These are phyloP conservation scores for Scheffersomyces parashehatae DNA, from an alignment of 1,139 yeast species.

Conservation along the genomic window DNA sequence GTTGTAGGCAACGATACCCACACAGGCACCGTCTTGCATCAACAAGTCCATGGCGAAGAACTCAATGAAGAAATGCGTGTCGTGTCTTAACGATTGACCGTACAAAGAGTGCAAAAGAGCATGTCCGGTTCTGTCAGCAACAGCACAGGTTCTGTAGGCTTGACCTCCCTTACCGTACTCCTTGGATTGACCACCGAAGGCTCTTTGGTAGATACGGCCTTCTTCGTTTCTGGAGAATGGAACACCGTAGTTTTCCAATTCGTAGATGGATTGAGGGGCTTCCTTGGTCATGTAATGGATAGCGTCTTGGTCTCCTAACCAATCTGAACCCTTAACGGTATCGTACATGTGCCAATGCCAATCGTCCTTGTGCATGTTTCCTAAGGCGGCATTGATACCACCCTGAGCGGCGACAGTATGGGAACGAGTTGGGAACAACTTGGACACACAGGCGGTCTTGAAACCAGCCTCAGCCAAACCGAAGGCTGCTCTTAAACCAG, in stretches of 20 bases:
- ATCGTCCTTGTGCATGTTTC: conserved; percentile 96
- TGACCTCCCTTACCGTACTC: conserved; percentile 98
- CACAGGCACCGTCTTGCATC: conserved; percentile 95
- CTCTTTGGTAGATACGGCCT: conserved; percentile 97
- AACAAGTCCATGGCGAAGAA: conserved; percentile 93
- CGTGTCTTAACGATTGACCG: conserved; percentile 95
- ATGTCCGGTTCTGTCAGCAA: conserved; percentile 98
- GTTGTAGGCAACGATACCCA: conserved; percentile 96
- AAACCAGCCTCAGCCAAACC: conserved; percentile 97
- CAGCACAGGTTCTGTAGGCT: conserved; percentile 99
- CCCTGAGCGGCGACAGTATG: conserved; percentile 99
- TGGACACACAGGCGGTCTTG: conserved; percentile 96
- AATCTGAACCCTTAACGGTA: conserved; percentile 99
- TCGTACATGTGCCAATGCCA: conserved; percentile 99
- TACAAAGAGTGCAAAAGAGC: conserved; percentile 93
- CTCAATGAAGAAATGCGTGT: conserved; percentile 97
- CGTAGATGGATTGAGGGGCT: conserved; percentile 94
- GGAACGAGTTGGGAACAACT: conserved; percentile 96
- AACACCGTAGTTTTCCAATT: conserved; percentile 96
- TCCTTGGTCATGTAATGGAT: conserved; percentile 99
- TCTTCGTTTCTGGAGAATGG: conserved; percentile 97
- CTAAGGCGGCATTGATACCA: conserved; percentile 97
- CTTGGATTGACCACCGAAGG: conserved; percentile 96
- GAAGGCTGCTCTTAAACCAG: conserved; percentile 97
- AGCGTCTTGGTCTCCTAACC: conserved; percentile 99